phyloP scores from a whole-genome alignment of 495 filamentous ascomycete species.

The Podospora didyma region DNA sequence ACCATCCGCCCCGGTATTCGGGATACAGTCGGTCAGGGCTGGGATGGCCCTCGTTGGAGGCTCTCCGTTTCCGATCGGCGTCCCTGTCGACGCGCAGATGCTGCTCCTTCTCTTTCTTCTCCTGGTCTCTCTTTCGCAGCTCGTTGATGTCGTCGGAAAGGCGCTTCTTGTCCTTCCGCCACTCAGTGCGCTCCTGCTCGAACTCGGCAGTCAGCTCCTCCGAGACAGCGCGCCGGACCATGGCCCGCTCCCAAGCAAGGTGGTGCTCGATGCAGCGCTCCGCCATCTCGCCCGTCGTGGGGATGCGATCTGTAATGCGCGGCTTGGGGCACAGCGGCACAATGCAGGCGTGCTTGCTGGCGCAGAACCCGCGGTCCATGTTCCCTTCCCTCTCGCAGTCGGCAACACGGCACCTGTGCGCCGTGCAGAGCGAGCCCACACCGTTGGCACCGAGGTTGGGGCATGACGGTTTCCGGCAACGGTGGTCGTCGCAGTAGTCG shows the following conservation, averaged over 20 bases:
- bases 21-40: background rate
- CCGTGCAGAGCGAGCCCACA: background rate
- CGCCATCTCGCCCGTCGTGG: background rate
- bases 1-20: background rate
- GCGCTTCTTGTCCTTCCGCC: background rate
- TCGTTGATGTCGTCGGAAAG: background rate
- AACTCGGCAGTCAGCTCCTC: constrained; percentile 1
- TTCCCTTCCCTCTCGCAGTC: constrained; percentile 1
- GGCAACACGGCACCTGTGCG: constrained; percentile 2
- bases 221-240: background rate
- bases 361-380: constrained; percentile 2
- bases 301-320: background rate
- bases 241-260: background rate
- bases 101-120: background rate
- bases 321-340: background rate
- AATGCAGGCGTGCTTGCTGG: constrained; percentile 2
- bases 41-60: background rate
- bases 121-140: background rate
- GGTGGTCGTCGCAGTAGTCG: constrained; percentile 4
- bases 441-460: background rate
- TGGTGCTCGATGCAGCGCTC: constrained; percentile 3
- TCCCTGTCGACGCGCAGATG: background rate
- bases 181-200: background rate
- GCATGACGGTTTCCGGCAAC: constrained; percentile 1
- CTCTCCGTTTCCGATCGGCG: background rate